phyloP scores from a whole-genome alignment of 2,329 filamentous ascomycete genomes.

The Aphanocladium album region DNA sequence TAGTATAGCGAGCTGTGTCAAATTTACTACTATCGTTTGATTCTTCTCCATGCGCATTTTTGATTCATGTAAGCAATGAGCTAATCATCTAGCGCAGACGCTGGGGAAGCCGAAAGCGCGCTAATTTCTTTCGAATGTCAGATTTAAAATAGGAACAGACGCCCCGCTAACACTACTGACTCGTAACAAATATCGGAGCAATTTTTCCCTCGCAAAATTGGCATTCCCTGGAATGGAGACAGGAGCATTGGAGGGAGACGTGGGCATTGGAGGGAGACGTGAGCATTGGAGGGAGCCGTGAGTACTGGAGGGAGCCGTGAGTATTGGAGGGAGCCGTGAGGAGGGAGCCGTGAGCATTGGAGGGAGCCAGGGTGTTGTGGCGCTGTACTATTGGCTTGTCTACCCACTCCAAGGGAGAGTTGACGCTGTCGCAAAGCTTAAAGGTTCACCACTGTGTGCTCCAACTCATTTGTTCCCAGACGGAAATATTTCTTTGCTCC shows the following conservation, averaged over 20 bases:
- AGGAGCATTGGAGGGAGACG: not conserved
- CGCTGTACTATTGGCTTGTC: slow-evolving; percentile 8
- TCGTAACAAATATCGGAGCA: not conserved
- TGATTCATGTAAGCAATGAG: not conserved
- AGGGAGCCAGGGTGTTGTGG: slow-evolving; percentile 2
- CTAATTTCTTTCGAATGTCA: not conserved
- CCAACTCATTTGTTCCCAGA: not conserved
- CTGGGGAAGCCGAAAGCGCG: not conserved
- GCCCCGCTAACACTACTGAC: not conserved
- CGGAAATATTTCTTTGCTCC: not conserved
- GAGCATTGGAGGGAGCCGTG: not conserved
- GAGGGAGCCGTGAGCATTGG: not conserved
- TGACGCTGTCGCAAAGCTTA: not conserved
- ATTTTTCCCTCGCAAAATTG: not conserved
- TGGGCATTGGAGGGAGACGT: not conserved
- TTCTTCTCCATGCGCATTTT: not conserved
- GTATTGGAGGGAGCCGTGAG: not conserved
- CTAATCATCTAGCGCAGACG: not conserved
- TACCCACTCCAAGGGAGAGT: slow-evolving; percentile 11
- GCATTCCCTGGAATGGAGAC: not conserved
- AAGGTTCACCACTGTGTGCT: not conserved
- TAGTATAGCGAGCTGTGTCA: not conserved
- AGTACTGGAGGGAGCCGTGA: not conserved
- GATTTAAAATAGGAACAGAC: not conserved
- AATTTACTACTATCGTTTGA: not conserved